Conservation (phyloP, 2,329 filamentous ascomycete species). For the Penicillium sp. region DNA sequence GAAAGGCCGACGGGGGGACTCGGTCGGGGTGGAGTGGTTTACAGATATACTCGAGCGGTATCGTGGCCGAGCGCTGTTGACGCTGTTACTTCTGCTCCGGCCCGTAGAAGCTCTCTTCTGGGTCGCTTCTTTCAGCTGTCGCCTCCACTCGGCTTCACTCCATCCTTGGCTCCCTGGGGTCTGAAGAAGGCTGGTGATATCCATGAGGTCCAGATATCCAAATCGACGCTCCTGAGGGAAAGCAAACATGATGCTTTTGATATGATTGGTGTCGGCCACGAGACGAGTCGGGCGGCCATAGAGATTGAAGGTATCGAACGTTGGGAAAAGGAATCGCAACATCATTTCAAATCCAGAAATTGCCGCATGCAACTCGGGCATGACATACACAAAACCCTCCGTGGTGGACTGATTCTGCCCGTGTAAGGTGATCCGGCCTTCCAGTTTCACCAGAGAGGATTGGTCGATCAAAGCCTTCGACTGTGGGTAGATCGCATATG, state of each 20-base stretch:
- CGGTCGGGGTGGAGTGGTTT: slow-evolving; percentile 36
- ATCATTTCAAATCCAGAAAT: slow-evolving; percentile 95
- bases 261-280: slow-evolving; percentile 82
- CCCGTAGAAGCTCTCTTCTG: slow-evolving; percentile 48
- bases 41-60: slow-evolving; percentile 40
- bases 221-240: slow-evolving; percentile 88
- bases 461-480: slow-evolving; percentile 91
- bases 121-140: slow-evolving; percentile 83
- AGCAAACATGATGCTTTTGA: slow-evolving; percentile 93
- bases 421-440: slow-evolving; percentile 87
- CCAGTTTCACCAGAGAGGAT: slow-evolving; percentile 90
- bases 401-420: slow-evolving; percentile 55
- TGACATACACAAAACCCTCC: slow-evolving; percentile 95
- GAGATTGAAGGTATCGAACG: slow-evolving; percentile 86
- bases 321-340: slow-evolving; percentile 86
- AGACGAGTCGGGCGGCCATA: slow-evolving; percentile 88
- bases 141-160: slow-evolving; percentile 88
- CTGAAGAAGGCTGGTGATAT: slow-evolving; percentile 78
- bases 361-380: slow-evolving; percentile 92
- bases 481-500: slow-evolving; percentile 94
- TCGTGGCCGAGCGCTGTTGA: slow-evolving; percentile 55
- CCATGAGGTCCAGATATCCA: slow-evolving; percentile 85
- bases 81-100: slow-evolving; percentile 51
- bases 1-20: slow-evolving; percentile 22
- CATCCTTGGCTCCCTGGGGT: slow-evolving; percentile 74